Evolutionary conservation across 805 yeast species (phyloP).

Genomic region (Jamesozyma hellenica): DNA sequence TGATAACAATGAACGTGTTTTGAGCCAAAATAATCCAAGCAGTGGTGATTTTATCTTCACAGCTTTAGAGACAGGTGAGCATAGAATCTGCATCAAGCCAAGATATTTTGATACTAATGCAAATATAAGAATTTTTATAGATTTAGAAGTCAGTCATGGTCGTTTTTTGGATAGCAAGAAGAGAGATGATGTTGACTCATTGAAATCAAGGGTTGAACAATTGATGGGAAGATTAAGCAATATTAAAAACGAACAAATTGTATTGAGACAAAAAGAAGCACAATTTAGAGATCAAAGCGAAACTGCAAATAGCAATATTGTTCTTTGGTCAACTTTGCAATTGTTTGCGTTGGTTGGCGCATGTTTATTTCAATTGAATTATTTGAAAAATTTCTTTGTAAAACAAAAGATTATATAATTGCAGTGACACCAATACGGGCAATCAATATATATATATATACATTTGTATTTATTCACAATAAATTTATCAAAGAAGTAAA

Average conservation of each 20-base stretch:
- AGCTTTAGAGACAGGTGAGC: constrained; percentile 77
- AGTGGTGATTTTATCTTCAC: constrained; percentile 69
- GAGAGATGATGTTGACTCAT: constrained; percentile 41
- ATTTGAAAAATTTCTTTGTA: constrained; percentile 71
- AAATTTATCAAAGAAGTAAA: too few relatives aligned
- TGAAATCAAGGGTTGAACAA: constrained; percentile 46
- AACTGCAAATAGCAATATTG: constrained; percentile 59
- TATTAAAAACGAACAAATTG: constrained; percentile 55
- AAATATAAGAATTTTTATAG: constrained; percentile 63
- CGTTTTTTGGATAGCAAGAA: constrained; percentile 54
- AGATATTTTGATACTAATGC: constrained; percentile 31
- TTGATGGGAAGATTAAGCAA: constrained; percentile 48
- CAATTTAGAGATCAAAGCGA: constrained; percentile 71
- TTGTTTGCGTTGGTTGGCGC: constrained; percentile 54
- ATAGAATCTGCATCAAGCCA: constrained; percentile 66
- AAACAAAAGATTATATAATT: constrained; percentile 71
- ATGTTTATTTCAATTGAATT: constrained; percentile 67
- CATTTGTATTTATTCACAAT: too few relatives aligned
- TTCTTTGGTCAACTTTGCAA: constrained; percentile 68
- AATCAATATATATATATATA: neutral
- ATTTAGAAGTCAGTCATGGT: constrained; percentile 59
- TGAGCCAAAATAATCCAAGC: constrained; percentile 50
- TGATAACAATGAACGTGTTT: constrained; percentile 73
- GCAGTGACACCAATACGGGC: too few relatives aligned
- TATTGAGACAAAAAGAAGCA: constrained; percentile 60